These are phyloP conservation scores for Conticribra guillardii DNA, from an alignment of 108 stramenopile species.

Conservation along the genomic window DNA sequence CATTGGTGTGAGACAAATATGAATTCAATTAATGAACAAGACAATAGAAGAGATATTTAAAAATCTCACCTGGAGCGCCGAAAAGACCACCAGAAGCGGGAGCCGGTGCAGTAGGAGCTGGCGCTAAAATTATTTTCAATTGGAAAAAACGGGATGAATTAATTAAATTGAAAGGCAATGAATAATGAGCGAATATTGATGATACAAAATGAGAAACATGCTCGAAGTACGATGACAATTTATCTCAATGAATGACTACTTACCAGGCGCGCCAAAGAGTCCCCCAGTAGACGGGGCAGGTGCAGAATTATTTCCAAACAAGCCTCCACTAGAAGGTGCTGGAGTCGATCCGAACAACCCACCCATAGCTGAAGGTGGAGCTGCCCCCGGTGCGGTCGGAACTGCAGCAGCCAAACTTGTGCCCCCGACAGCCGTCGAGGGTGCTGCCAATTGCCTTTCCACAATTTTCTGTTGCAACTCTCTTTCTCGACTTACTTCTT, in stretches of 20 bases:
- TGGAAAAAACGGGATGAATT: neutral
- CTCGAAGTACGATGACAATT: too few relatives aligned
- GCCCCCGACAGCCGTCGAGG: conserved; percentile 15
- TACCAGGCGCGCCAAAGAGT: conserved; percentile 45
- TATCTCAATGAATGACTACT: too few relatives aligned
- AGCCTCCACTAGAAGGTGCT: conserved; percentile 13
- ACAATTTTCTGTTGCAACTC: conserved; percentile 60
- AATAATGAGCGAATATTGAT: too few relatives aligned
- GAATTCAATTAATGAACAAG: neutral
- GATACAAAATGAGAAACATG: too few relatives aligned
- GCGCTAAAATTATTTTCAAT: neutral
- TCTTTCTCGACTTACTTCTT: conserved; percentile 58
- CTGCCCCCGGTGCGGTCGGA: conserved; percentile 6
- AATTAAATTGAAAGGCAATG: too few relatives aligned
- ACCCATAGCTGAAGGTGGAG: conserved; percentile 28
- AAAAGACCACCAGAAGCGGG: conserved; percentile 16
- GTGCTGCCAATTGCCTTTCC: conserved; percentile 46
- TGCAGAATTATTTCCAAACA: conserved; percentile 55
- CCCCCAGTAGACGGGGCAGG: conserved; percentile 50
- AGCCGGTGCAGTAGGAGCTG: conserved; percentile 18
- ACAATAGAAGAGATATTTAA: neutral
- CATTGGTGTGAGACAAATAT: conserved; percentile 6
- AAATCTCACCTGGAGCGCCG: neutral
- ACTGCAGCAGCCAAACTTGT: too few relatives aligned
- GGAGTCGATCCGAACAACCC: conserved; percentile 45